Conservation (phyloP, 2,329 filamentous ascomycete genomes). For the Pseudogymnoascus sp. region DNA sequence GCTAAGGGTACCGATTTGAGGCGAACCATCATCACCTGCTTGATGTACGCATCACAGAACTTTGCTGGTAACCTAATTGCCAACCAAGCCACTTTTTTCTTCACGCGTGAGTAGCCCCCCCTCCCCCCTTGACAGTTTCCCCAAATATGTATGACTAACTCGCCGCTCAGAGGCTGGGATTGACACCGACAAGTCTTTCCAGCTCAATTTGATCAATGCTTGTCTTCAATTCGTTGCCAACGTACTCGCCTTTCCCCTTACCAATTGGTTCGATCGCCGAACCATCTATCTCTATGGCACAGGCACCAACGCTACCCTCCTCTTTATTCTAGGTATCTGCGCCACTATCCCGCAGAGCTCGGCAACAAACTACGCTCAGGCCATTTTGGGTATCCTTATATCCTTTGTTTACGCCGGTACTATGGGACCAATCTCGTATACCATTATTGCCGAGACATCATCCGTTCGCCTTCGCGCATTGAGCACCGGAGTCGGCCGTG, state of each 20-base stretch:
- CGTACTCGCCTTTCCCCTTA: conserved; percentile 30
- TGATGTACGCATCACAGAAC: conserved; percentile 53
- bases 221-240: conserved; percentile 30
- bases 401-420: conserved; percentile 46
- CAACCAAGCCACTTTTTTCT: conserved; percentile 57
- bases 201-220: background rate
- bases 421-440: conserved; percentile 38
- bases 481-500: conserved; percentile 28
- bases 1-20: conserved; percentile 48
- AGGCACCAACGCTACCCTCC: conserved; percentile 29
- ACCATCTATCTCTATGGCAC: conserved; percentile 36
- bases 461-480: conserved; percentile 12
- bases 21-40: conserved; percentile 48
- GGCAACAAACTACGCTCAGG: conserved; percentile 33
- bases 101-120: conserved; percentile 30
- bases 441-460: background rate
- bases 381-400: conserved; percentile 44
- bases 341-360: conserved; percentile 30
- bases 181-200: background rate
- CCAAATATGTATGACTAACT: conserved; percentile 25
- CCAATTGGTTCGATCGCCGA: conserved; percentile 34
- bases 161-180: conserved; percentile 22
- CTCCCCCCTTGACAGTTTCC: background rate
- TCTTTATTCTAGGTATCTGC: conserved; percentile 32
- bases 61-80: conserved; percentile 55